Evolutionary conservation across 805 yeast species (phyloP).

Genomic region (Maudiozyma barnettii): DNA sequence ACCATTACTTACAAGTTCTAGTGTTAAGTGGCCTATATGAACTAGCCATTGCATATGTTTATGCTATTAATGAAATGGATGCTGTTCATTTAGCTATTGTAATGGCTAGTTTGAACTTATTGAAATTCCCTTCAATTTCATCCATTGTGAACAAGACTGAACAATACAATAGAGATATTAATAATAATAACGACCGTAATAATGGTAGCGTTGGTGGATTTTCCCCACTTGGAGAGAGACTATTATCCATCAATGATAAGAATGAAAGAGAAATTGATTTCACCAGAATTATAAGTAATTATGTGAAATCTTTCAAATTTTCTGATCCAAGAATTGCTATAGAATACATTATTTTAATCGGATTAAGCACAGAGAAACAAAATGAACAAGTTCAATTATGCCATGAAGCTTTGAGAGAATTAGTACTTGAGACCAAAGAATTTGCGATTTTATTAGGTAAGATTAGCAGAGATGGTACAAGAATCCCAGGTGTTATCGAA

Average conservation of each 20-base stretch:
- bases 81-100: conserved; percentile 86
- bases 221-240: not conserved
- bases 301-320: conserved; percentile 71
- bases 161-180: not conserved
- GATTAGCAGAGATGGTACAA: conserved; percentile 62
- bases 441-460: conserved; percentile 79
- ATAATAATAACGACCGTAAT: conserved; percentile 12
- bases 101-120: conserved; percentile 60
- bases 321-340: conserved; percentile 86
- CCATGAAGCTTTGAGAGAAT: conserved; percentile 73
- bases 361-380: conserved; percentile 38
- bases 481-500: conserved; percentile 78
- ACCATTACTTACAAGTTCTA: conserved; percentile 64
- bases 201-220: not conserved
- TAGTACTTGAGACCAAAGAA: conserved; percentile 79
- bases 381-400: conserved; percentile 45
- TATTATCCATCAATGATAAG: conserved; percentile 16
- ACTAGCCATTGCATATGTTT: conserved; percentile 54
- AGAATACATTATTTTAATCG: conserved; percentile 73
- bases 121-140: conserved; percentile 22
- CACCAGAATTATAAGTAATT: conserved; percentile 64
- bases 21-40: conserved; percentile 74
- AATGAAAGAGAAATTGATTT: conserved; percentile 34
- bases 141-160: conserved; percentile 5
- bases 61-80: conserved; percentile 60